Conservation (phyloP, 805 yeast genomes). For the Candida vaughaniae region DNA sequence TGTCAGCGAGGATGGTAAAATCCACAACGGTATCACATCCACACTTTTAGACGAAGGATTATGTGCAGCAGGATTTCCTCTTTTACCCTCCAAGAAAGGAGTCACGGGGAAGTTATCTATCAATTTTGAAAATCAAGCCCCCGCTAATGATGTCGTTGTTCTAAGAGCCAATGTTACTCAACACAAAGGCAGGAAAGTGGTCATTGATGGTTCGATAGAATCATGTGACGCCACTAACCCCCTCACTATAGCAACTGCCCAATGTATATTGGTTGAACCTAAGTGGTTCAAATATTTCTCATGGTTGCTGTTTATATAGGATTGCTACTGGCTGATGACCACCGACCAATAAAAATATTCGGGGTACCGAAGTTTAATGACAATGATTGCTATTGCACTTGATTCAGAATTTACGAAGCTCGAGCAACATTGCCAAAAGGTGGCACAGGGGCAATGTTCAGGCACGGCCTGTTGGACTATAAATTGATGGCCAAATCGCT, state of each 20-base stretch:
- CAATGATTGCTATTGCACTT: neutral
- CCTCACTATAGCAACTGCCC: conserved; percentile 55
- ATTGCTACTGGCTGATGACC: conserved; percentile 1
- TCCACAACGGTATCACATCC: conserved; percentile 80
- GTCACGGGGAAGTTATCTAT: conserved; percentile 80
- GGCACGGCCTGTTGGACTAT: neutral
- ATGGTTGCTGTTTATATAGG: conserved; percentile 26
- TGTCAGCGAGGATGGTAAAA: conserved; percentile 65
- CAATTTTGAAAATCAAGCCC: conserved; percentile 62
- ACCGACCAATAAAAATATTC: no score
- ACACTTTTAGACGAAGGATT: conserved; percentile 82
- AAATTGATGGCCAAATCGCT: neutral
- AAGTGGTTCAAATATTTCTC: conserved; percentile 75
- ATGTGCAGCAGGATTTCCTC: conserved; percentile 81
- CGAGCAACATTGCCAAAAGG: no score
- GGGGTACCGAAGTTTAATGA: neutral
- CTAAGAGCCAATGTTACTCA: conserved; percentile 66
- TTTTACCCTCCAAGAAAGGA: conserved; percentile 77
- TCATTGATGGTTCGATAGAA: conserved; percentile 65
- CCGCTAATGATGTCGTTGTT: conserved; percentile 62
- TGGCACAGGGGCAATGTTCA: neutral
- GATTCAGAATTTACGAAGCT: no score
- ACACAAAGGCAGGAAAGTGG: conserved; percentile 75
- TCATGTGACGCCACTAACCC: conserved; percentile 39
- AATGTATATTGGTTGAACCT: conserved; percentile 80